phyloP scores from a whole-genome alignment of 202 grass and related monocot species.

The Digitaria exilis region DNA sequence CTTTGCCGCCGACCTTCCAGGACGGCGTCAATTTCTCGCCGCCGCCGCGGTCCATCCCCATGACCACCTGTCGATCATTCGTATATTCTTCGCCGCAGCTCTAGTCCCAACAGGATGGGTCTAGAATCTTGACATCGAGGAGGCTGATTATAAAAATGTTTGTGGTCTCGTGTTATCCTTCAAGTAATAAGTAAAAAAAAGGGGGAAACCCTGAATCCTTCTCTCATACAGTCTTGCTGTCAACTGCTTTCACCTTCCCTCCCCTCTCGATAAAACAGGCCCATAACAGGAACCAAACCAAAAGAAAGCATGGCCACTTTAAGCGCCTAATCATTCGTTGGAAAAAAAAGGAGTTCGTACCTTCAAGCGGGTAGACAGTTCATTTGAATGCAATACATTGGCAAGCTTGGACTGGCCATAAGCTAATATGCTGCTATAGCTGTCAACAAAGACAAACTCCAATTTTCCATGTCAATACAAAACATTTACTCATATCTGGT shows the following conservation, averaged over 20 bases:
- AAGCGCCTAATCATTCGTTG: background rate
- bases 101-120: no score
- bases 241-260: background rate
- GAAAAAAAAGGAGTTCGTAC: background rate
- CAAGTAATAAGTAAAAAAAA: background rate
- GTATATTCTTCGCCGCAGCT: no score
- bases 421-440: slow-evolving; percentile 35
- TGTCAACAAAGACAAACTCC: background rate
- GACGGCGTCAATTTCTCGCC: no score
- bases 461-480: background rate
- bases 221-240: background rate
- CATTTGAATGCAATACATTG: slow-evolving; percentile 48
- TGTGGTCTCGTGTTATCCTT: background rate
- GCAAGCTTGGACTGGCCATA: slow-evolving; percentile 61
- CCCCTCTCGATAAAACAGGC: background rate
- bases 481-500: background rate
- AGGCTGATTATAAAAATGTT: background rate
- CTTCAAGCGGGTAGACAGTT: slow-evolving; percentile 35
- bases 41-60: no score
- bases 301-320: background rate
- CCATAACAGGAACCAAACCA: background rate
- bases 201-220: no score
- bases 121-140: background rate
- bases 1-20: no score
- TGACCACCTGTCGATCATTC: no score